Evolutionary conservation across 2,329 filamentous ascomycete genomes (phyloP).

Genomic region (Penicillium sp.): DNA sequence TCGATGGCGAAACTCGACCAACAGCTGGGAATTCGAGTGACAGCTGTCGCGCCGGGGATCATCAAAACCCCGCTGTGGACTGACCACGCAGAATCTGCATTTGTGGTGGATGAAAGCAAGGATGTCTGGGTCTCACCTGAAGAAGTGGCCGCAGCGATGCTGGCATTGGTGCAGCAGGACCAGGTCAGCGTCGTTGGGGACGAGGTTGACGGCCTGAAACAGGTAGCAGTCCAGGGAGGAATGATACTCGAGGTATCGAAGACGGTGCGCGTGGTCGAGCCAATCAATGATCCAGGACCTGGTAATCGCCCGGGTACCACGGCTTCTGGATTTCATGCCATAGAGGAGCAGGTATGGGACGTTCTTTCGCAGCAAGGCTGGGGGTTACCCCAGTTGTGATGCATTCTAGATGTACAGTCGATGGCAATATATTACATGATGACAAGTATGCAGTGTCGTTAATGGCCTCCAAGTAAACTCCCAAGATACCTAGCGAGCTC

Average conservation of each 20-base stretch:
- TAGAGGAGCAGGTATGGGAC: no score
- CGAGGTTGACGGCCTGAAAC: slow-evolving; percentile 1
- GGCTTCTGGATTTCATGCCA: no score
- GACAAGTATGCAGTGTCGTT: slow-evolving; percentile 1
- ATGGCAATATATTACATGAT: slow-evolving; percentile 5
- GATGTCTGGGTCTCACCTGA: background rate
- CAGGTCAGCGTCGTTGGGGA: background rate
- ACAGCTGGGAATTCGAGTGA: background rate
- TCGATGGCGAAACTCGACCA: background rate
- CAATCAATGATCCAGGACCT: no score
- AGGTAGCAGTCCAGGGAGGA: background rate
- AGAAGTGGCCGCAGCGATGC: background rate
- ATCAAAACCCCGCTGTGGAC: slow-evolving; percentile 2
- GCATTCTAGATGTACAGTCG: background rate
- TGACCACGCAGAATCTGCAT: background rate
- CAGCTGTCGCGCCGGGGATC: background rate
- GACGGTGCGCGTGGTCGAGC: no score
- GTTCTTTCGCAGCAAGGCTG: no score
- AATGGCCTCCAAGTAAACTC: slow-evolving; percentile 23
- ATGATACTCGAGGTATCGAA: no score
- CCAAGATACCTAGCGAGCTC: slow-evolving; percentile 26
- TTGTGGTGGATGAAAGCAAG: background rate
- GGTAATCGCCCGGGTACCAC: no score
- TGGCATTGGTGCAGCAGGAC: background rate
- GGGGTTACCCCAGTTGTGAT: background rate